Base-by-base conservation (phyloP, 2,329 filamentous ascomycete species). In the Ophioceras dolichostomum region DNA sequence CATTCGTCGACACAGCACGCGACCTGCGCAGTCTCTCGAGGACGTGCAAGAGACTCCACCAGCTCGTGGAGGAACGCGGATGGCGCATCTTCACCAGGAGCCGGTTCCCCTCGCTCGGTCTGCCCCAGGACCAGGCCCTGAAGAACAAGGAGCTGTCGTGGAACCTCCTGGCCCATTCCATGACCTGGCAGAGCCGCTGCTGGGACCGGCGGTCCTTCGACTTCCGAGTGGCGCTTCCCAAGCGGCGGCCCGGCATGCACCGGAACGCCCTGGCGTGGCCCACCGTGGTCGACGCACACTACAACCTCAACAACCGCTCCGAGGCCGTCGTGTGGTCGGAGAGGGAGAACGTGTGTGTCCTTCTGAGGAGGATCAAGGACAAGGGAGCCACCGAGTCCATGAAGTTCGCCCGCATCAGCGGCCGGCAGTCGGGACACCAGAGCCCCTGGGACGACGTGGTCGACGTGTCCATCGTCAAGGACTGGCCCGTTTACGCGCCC, bases 321-420 rank as follows among this genome's bases (percentile, higher is more conserved):
- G 70, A 75, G 48, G 43, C 69, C 10, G 53, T 72, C 0, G 61
- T 65, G 2, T 70, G 63, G 53, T 69, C 69, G 1, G 65, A 61
- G 0, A 70, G 70, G 0, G 67, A 73, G 49, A 60, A 72, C 19
- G 47, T 74, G 20, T 51, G 70, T 5, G 59, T 63, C 3, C 54
- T 66, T 17, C 52, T 57, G 19, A 60, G 61, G 16, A 48, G 12
- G 51, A 19, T 21, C 36, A 27, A 34, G 43, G 2, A 47, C 49
- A n/a, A 41, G 36, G 14, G n/a, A 26, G 10, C 10, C 44, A 38
- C 17, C 16, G 50, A 50, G 39, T 32, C 41, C 1, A 70, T 66
- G 66, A 47, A 54, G 6, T 37, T 37, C 21, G 19, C 26, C 27
- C 49, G 50, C 9, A 41, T 62, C 1, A 45, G 53, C 28, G 70